Base-by-base conservation (phyloP, 805 yeast species). In the Candida stauntonica region DNA sequence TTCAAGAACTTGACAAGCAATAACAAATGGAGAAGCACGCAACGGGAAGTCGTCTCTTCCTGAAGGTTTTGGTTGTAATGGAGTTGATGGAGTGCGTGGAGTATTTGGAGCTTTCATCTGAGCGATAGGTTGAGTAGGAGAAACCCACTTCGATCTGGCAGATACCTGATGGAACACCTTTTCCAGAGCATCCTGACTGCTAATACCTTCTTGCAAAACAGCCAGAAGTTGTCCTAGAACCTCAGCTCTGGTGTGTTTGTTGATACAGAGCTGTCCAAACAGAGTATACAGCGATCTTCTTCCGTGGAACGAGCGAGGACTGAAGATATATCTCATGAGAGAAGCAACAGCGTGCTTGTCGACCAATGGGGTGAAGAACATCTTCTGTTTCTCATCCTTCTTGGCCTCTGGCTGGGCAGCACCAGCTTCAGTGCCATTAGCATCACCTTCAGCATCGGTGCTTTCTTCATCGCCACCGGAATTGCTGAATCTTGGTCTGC, bases 271-370 rank as follows among this genome's bases (percentile, higher is more conserved):
- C 44, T 73, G 77, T 17, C 75, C 75, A 39, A 88, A 66, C 5
- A 91, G 64, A 35, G 78, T 79, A 57, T 81, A 80, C 33, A 85
- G 67, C 2, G 70, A 62, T 40, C 79, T 87, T 37, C 89, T 67
- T 42, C 75, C 78, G 47, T 64, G 67, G 50, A 75, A 72, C 1
- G 79, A 71, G 48, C 81, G 85, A 1, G 95, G 89, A 17, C 83
- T 68, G 61, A 84, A 89, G 3, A 86, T 64, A 33, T 86, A 67
- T 43, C 87, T 72, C 38, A 86, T 57, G 26, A 89, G 50, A 0
- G 95, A 72, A 4, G 93, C 79, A 36, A 85, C 75, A 9, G 95
- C 95, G 5, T 75, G 62, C 34, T 77, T 72, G 51, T 89, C 96
- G 39, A 86, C 69, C 46, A 89, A 60, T 3, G 94, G 85, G 3